Evolutionary conservation across 2,329 filamentous ascomycete species (phyloP), one percentile per base, ranked within the genome.

Genomic region (Cladophialophora carrionii): DNA sequence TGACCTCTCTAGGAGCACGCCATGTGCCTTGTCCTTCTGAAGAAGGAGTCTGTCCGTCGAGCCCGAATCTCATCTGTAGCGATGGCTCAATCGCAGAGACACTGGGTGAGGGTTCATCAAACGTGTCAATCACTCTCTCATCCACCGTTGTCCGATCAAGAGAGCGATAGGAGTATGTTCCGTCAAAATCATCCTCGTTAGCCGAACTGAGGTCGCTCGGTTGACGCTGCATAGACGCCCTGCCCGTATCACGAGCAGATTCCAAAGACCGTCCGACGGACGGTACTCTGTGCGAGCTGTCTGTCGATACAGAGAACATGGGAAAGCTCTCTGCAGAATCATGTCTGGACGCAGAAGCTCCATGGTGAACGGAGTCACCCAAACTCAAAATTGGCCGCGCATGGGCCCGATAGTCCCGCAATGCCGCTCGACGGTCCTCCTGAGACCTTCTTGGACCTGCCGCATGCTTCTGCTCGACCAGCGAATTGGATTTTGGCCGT

Each of bases 291-390:
- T 83, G 79, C 5, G 85, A 88, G 65, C 80, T 81, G 66, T 84
- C 84, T 1, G 84, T 83, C 9, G 85, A 86, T n/a, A 84, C 83
- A 46, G 85, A 87, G 68, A 88, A 87, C 82, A 88, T 87, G 24
- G 82, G 78, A 69, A 88, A 87, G 73, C 85, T 88, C 67, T 88
- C 86, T 6, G 82, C 80, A 26, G 85, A 88, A 69, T 86, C 82
- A 70, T 85, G 84, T 41, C 84, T 81, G 72, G 67, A 70, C 60
- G 75, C 69, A 63, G 69, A 71, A 69, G 72, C 72, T 65, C 75
- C 73, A 69, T 72, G 73, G 73, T 57, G 66, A 55, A 22, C 74
- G 24, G 76, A 71, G 9, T 80, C 76, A 55, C 84, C 82, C 54
- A 84, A 76, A 26, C 77, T 81, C 53, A 86, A 74, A 14, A 82